These are phyloP conservation scores for Zopfochytrium polystomum DNA, from an alignment of 371 early-diverging fungal species.

Conservation along the genomic window DNA sequence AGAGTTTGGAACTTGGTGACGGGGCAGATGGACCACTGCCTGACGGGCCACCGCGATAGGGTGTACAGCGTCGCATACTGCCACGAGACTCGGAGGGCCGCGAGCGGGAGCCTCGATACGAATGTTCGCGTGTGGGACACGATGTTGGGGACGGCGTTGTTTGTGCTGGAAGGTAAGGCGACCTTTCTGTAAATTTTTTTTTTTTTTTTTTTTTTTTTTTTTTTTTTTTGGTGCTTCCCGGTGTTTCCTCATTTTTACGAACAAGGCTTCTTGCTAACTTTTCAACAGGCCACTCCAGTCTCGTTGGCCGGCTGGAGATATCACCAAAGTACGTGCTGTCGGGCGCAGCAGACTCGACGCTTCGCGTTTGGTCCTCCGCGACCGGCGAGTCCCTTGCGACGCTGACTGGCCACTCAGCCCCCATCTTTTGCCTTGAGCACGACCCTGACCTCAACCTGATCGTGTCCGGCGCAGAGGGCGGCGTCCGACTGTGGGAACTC, in stretches of 20 bases:
- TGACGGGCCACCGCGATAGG: slow-evolving; percentile 85
- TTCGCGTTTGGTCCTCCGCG: slow-evolving; percentile 88
- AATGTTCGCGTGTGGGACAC: slow-evolving; percentile 94
- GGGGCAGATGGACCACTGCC: slow-evolving; percentile 64
- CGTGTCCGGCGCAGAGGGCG: slow-evolving; percentile 89
- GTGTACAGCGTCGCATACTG: slow-evolving; percentile 90
- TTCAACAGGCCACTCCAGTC: slow-evolving; percentile 88
- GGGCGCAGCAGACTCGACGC: slow-evolving; percentile 90
- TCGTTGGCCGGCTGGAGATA: slow-evolving; percentile 88
- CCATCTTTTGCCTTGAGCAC: too few relatives aligned
- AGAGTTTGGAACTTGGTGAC: slow-evolving; percentile 87
- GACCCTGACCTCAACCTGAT: slow-evolving; percentile 74
- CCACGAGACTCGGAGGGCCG: slow-evolving; percentile 76
- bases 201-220: too few relatives aligned
- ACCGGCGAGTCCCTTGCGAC: slow-evolving; percentile 69
- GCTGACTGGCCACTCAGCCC: slow-evolving; percentile 70
- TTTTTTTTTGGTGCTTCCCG: too few relatives aligned
- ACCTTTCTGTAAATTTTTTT: too few relatives aligned
- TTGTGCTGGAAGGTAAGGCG: slow-evolving; percentile 69
- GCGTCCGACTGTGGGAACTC: too few relatives aligned
- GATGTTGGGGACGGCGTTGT: slow-evolving; percentile 73
- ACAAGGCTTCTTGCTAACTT: too few relatives aligned
- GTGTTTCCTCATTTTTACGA: too few relatives aligned
- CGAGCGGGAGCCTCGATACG: slow-evolving; percentile 95
- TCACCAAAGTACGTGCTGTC: slow-evolving; percentile 81